Evolutionary conservation across 208 protist genomes (phyloP).

Genomic region (Leishmania aethiopica): DNA sequence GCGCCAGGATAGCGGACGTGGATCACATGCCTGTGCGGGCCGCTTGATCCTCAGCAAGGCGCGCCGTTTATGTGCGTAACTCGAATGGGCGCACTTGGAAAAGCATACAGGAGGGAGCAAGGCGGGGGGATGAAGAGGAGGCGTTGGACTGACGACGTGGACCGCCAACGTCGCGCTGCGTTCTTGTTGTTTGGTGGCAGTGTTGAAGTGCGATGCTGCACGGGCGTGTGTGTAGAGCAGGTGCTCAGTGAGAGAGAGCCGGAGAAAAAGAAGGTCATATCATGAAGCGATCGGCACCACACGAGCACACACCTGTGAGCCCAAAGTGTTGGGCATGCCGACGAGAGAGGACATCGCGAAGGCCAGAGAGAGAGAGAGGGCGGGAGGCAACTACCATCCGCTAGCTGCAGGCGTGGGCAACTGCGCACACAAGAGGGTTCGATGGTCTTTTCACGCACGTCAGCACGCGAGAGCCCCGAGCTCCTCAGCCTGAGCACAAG

Average conservation of each 20-base stretch:
- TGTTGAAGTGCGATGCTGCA: neutral
- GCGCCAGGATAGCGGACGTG: neutral
- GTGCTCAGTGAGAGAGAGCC: neutral
- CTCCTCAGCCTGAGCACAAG: neutral
- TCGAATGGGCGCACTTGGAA: neutral
- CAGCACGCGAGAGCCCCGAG: neutral
- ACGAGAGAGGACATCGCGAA: neutral
- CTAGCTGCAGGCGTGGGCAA: neutral
- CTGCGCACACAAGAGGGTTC: neutral
- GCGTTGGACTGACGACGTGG: neutral
- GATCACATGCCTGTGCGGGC: neutral
- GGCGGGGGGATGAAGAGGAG: neutral
- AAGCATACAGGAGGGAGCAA: neutral
- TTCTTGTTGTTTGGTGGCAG: neutral
- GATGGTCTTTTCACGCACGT: neutral
- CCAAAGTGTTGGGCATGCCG: neutral
- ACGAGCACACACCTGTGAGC: too few species aligned
- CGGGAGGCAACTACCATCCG: neutral
- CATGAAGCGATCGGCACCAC: neutral
- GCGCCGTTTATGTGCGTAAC: neutral
- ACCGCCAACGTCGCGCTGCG: neutral
- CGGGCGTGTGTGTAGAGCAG: neutral
- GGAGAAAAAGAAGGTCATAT: neutral
- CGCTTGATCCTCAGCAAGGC: neutral
- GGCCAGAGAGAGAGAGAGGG: neutral